Base-by-base conservation (phyloP, 306 rosid species). In the Castanopsis chinensis region DNA sequence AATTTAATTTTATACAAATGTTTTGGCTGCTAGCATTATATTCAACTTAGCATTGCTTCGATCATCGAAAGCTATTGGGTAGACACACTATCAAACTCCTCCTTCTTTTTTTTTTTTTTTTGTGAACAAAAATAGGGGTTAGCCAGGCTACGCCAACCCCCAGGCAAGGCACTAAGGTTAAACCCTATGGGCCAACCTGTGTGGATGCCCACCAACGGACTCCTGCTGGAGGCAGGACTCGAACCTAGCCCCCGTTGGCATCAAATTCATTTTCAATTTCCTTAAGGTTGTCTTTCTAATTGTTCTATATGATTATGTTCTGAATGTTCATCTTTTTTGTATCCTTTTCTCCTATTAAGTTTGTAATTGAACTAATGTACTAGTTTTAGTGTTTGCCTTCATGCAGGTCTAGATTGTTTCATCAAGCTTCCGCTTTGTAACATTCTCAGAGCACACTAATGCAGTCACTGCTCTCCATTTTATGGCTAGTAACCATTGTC, bases 401-500 rank as follows among this genome's bases (percentile, higher is more conserved):
- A 21, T 83, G 56, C 90, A 95, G 99, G 94, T 95, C 57, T 95
- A 96, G 99, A 93, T 87, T 11, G 86, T 85, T 80, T 87, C 95
- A 63, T 88, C 99, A 8, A 98, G 99, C 59, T 91, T 91, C 79
- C 90, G 93, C 86, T 91, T 90, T 84, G 93, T 91, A 52, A 95
- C 99, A 14, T 95, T 95, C 84, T 80, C 98, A 25, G 97, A 91
- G 92, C 98, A 93, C 73, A 84, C 91, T 18, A 90, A 90, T 89
- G 92, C 99, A 33, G 89, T 92, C 73, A 95, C 97, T 18, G 98
- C 99, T 71, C 92, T 95, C 69, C 98, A 92, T 78, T 95, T 95
- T 78, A 81, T 89, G 94, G 94, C 92, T 68, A 93, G 75, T 79
- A 95, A 80, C 81, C 85, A 91, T 63, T 81, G 91, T 51, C 92